Conservation (phyloP, 805 yeast genomes). For the Monosporozyma servazzii region DNA sequence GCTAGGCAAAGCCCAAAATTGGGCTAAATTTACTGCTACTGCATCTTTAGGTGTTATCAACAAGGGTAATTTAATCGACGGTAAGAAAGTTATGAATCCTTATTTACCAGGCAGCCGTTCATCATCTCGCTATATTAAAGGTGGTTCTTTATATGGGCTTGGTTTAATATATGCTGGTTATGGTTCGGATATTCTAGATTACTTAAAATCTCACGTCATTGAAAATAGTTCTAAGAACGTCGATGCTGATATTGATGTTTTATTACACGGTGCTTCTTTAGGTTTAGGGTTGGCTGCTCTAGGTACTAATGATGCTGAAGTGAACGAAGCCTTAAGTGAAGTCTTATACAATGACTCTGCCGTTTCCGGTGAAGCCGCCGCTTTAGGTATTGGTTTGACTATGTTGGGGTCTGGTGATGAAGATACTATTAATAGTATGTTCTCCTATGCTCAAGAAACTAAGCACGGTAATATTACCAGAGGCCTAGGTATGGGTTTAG, state of each 20-base stretch:
- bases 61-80: slow-evolving; percentile 87
- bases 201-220: slow-evolving; percentile 61
- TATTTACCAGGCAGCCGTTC: slow-evolving; percentile 70
- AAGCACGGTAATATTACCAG: slow-evolving; percentile 93
- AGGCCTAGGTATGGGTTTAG: slow-evolving; percentile 85
- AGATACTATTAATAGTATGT: slow-evolving; percentile 65
- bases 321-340: slow-evolving; percentile 74
- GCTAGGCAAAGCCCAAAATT: slow-evolving; percentile 94
- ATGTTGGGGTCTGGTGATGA: slow-evolving; percentile 86
- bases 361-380: slow-evolving; percentile 92
- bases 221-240: slow-evolving; percentile 54
- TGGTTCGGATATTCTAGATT: slow-evolving; percentile 78
- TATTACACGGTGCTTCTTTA: slow-evolving; percentile 89
- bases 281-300: slow-evolving; percentile 96
- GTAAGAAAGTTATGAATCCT: slow-evolving; percentile 77
- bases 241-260: slow-evolving; percentile 63
- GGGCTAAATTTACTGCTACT: slow-evolving; percentile 97
- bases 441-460: slow-evolving; percentile 86
- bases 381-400: slow-evolving; percentile 88
- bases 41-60: slow-evolving; percentile 97
- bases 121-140: slow-evolving; percentile 79
- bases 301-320: slow-evolving; percentile 69
- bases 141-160: slow-evolving; percentile 88
- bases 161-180: slow-evolving; percentile 95
- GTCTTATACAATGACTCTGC: slow-evolving; percentile 87